A percentile compares a stretch with the other conserved stretches of the same genome.
Evolutionary conservation across 345 rosid genomes (phyloP).

Genomic region (Ailanthus altissimus): DNA sequence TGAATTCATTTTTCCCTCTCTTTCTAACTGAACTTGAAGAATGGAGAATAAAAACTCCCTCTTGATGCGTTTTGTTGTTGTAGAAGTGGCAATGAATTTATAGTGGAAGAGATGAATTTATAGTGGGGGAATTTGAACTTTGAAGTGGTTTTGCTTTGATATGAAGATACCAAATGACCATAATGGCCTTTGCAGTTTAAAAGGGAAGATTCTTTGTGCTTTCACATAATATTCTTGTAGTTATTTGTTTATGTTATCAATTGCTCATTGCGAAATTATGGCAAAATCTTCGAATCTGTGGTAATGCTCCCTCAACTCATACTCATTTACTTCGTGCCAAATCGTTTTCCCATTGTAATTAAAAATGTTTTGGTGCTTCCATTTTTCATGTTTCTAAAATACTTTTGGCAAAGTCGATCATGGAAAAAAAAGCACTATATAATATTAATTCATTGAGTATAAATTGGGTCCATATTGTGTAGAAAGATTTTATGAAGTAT

Average conservation of each 20-base stretch:
- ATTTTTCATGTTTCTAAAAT: too few species aligned
- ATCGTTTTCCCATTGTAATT: too few species aligned
- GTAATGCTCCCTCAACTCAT: background rate
- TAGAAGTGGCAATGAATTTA: background rate
- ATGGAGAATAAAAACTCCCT: too few species aligned
- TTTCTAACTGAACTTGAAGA: background rate
- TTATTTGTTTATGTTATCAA: background rate
- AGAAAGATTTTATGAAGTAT: too few species aligned
- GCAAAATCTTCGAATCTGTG: background rate
- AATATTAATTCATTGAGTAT: too few species aligned
- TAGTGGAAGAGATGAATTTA: constrained; percentile 14
- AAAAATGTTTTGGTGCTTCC: too few species aligned
- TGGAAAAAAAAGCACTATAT: too few species aligned
- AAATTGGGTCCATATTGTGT: too few species aligned
- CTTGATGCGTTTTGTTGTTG: background rate
- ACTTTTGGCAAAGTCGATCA: too few species aligned
- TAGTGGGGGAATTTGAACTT: constrained; percentile 15
- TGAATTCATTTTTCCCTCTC: constrained; percentile 8
- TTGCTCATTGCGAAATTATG: background rate
- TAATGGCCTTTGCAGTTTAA: background rate
- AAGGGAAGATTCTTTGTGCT: constrained; percentile 20
- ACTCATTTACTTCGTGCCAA: background rate
- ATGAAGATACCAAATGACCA: background rate
- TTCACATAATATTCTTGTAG: background rate
- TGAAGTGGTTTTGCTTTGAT: background rate